Conservation (phyloP, 345 rosid genomes). For the Jatropha curcas region DNA sequence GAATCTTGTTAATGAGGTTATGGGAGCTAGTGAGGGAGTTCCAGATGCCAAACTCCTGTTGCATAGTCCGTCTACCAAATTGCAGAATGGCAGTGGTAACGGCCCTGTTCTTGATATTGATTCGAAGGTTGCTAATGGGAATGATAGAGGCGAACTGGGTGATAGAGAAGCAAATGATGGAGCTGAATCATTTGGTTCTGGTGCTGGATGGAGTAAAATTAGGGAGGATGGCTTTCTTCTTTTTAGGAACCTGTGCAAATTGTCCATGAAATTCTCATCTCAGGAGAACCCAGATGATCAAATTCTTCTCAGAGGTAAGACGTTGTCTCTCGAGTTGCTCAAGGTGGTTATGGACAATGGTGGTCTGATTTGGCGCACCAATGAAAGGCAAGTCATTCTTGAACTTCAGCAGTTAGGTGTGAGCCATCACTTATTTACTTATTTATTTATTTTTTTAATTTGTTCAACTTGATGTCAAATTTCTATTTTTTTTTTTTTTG, state of each 20-base stretch:
- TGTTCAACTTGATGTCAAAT: neutral
- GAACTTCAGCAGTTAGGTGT: neutral
- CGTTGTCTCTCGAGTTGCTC: conserved; percentile 56
- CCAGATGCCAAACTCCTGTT: conserved; percentile 42
- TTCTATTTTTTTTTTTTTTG: neutral
- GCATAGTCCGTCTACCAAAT: conserved; percentile 28
- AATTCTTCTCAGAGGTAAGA: conserved; percentile 87
- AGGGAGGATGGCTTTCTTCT: conserved; percentile 85
- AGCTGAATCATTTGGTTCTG: conserved; percentile 25
- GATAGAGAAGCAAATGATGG: conserved; percentile 37
- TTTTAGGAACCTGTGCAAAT: conserved; percentile 80
- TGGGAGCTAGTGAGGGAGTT: conserved; percentile 63
- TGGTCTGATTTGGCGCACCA: conserved; percentile 21
- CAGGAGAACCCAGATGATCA: conserved; percentile 93
- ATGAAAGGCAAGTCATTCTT: conserved; percentile 21
- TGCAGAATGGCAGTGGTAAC: conserved; percentile 39
- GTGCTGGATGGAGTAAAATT: conserved; percentile 50
- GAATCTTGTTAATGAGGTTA: conserved; percentile 69
- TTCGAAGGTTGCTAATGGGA: conserved; percentile 26
- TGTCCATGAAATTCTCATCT: conserved; percentile 92
- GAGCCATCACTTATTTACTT: neutral
- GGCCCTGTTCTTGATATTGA: conserved; percentile 14
- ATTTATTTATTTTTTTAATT: too few relatives aligned
- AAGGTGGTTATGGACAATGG: conserved; percentile 23
- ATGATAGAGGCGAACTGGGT: conserved; percentile 28